Conservation (phyloP, 148 eudicot species). For the Selenicereus undatus region DNA sequence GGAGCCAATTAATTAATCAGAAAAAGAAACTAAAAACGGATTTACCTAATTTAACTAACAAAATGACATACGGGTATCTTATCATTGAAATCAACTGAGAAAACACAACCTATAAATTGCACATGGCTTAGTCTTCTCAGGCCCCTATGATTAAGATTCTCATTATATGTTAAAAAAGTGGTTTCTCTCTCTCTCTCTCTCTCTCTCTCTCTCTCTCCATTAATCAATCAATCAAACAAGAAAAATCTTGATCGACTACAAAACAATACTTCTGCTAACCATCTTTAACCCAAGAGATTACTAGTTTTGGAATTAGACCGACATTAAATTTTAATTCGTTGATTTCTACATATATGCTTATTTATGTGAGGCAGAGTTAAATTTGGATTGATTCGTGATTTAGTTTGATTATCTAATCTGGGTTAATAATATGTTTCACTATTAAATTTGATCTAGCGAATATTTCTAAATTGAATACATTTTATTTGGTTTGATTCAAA, state of each 20-base stretch:
- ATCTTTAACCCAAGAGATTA: not conserved
- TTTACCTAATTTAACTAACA: not conserved
- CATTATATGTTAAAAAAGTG: not conserved
- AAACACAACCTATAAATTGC: not conserved
- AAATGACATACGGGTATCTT: conserved; percentile 13
- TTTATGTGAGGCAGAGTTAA: not conserved
- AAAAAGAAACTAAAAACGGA: not conserved
- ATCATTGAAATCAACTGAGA: conserved; percentile 8
- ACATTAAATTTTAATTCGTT: not conserved
- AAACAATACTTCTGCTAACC: not conserved
- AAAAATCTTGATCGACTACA: not conserved
- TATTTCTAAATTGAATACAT: too few species aligned
- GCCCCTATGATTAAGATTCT: not conserved
- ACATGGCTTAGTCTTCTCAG: conserved; percentile 5
- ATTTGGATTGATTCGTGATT: too few species aligned
- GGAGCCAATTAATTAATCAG: not conserved
- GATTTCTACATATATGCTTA: not conserved
- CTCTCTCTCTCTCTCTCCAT: not conserved
- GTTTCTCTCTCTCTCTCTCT: too few species aligned
- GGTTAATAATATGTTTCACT: too few species aligned
- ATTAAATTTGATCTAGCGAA: too few species aligned
- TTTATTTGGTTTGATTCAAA: too few species aligned
- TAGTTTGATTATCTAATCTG: too few species aligned
- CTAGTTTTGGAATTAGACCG: conserved; percentile 10
- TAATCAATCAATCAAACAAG: not conserved